These are phyloP conservation scores for Gaultheria prostrata DNA, from an alignment of 148 eudicot genomes.

Conservation along the genomic window DNA sequence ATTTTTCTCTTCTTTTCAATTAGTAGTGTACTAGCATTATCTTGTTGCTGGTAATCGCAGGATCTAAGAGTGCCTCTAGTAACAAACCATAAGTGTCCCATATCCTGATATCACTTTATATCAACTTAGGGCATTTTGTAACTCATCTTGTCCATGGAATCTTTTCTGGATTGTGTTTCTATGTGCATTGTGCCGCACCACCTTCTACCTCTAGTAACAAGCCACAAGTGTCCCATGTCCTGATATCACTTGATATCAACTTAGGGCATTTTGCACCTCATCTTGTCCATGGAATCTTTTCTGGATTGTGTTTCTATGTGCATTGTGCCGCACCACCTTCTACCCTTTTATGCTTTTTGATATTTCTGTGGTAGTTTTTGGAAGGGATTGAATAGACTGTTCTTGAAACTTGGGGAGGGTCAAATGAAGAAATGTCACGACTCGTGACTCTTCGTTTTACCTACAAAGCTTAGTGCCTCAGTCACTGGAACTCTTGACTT, in stretches of 20 bases:
- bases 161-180: neutral
- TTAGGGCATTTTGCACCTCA: neutral
- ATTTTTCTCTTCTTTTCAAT: neutral
- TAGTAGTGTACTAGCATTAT: neutral
- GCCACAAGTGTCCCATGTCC: conserved; percentile 8
- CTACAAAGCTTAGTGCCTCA: neutral
- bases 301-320: neutral
- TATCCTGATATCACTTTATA: conserved; percentile 1
- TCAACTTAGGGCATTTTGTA: neutral
- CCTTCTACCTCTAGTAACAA: neutral
- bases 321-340: neutral
- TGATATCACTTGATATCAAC: neutral
- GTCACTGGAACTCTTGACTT: neutral
- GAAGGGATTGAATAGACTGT: neutral
- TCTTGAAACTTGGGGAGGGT: neutral
- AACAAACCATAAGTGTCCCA: conserved; percentile 2
- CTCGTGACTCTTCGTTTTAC: neutral
- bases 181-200: neutral
- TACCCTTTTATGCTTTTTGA: neutral
- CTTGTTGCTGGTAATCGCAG: neutral
- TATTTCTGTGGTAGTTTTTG: conserved; percentile 1
- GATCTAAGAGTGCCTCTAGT: neutral
- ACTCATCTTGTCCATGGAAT: neutral
- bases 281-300: neutral
- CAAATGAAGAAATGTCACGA: neutral